Base-by-base conservation (phyloP, 371 early-diverging fungal species). In the Haplosporangium sp. region DNA sequence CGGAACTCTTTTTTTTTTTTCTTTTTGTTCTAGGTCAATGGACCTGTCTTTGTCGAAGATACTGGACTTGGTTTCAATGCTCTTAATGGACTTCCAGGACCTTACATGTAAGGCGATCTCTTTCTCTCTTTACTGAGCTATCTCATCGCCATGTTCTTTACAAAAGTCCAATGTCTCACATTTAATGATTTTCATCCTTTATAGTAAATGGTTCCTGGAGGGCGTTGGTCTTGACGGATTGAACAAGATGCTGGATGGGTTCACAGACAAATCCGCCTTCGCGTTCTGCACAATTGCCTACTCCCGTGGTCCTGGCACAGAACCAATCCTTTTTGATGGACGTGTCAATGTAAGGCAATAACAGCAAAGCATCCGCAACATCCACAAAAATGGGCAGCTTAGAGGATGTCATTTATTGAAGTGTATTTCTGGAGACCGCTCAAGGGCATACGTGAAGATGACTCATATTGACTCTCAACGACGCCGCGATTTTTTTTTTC, bases 1-100 rank as follows among this genome's bases (percentile, higher is more conserved):
- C 23, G 18, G 53, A 46, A 59, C 23, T 6, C 38, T 42, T 12
- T 20, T 29, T 12, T 52, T 37, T 13, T 40, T 4, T 14, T 20
- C 43, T 8, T 59, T 1, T 55, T 5, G 48, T 6, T 60, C n/a
- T 82, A 91, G 91, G 74, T 94, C 40, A 83, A 91, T 50, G 90
- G 92, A 5, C 94, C 96, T 42, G 96, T 96, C 46, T 91, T 98
- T 55, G 94, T 93, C 37, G 99, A 98, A 83, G 99, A 98, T 83
- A 98, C 97, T 11, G 89, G 91, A 42, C 90, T 98, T 41, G 94
- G 96, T 73, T 98, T 97, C 86, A 92, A 93, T 67, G 96, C 97
- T 18, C 82, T 98, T 82, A 92, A 95, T 46, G 95, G 95, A 5
- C 88, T 97, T 41, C 98, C 98, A 14, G 95, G 95, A 6, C 93